Evolutionary conservation across 2,329 filamentous ascomycete species (phyloP).

Genomic region (Zymoseptoria passerinii): DNA sequence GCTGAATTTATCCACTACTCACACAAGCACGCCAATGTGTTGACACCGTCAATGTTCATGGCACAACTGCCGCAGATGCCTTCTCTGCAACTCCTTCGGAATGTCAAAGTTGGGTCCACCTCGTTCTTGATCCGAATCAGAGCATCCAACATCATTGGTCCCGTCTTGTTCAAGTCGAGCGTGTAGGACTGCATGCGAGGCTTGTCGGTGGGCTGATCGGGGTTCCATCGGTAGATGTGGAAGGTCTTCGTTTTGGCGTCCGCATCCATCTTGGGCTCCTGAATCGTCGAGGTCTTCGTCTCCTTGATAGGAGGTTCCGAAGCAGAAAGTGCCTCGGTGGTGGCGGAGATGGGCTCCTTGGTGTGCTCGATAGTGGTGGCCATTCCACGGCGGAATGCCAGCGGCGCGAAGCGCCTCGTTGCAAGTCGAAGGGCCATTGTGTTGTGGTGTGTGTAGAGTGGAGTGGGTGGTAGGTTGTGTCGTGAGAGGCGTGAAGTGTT

Average conservation of each 20-base stretch:
- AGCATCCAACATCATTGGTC: conserved; percentile 95
- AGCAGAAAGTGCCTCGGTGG: conserved; percentile 26
- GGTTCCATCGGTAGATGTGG: conserved; percentile 98
- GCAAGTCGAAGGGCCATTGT: conserved; percentile 31
- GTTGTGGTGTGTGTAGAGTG: conserved; percentile 12
- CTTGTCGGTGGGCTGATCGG: conserved; percentile 84
- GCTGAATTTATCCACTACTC: conserved; percentile 38
- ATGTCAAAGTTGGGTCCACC: conserved; percentile 90
- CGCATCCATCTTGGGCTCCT: conserved; percentile 51
- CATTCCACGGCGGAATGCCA: conserved; percentile 29
- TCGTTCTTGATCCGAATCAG: conserved; percentile 99
- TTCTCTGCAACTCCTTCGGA: conserved; percentile 91
- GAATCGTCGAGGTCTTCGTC: conserved; percentile 51
- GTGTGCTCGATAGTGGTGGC: conserved; percentile 29
- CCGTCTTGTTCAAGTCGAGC: conserved; percentile 96
- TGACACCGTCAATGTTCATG: conserved; percentile 99
- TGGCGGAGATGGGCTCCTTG: conserved; percentile 26
- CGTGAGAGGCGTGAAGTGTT: not conserved
- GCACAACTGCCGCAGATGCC: conserved; percentile 98
- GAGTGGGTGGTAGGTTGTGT: conserved; percentile 13
- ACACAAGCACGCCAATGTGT: conserved; percentile 97
- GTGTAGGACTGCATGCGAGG: conserved; percentile 92
- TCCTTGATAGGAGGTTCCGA: conserved; percentile 32
- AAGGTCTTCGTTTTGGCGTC: conserved; percentile 76
- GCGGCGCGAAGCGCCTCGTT: conserved; percentile 29